A percentile compares a stretch with the other conserved stretches of the same genome.
These are phyloP conservation scores for Quercus suber DNA, from an alignment of 306 rosid genomes.

Conservation along the genomic window DNA sequence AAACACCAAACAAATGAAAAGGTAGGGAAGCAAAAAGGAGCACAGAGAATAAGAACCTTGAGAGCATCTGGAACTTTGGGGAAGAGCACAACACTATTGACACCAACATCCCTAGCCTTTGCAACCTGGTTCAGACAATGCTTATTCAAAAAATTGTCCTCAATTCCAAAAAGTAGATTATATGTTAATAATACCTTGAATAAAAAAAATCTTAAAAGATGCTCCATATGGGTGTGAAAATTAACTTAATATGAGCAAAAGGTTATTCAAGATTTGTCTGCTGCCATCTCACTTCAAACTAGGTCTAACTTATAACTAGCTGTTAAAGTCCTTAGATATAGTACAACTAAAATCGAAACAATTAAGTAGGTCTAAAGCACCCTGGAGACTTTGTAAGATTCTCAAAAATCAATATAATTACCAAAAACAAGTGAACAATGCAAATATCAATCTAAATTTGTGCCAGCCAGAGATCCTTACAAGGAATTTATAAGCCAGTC, in stretches of 20 bases:
- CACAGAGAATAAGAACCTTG: constrained; percentile 52
- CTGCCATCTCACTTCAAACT: neutral
- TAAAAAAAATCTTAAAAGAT: neutral
- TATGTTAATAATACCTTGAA: neutral
- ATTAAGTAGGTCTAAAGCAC: neutral
- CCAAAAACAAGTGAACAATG: neutral
- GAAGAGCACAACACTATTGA: constrained; percentile 81
- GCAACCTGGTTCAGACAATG: constrained; percentile 66
- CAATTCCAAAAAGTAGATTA: neutral
- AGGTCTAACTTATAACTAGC: neutral
- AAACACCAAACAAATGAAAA: neutral
- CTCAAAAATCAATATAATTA: neutral
- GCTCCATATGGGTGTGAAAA: neutral
- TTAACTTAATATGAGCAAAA: neutral
- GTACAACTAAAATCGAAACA: neutral
- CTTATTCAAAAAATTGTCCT: neutral
- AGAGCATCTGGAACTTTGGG: constrained; percentile 96
- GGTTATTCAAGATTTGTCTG: neutral
- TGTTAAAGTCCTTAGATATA: neutral
- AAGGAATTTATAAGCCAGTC: neutral
- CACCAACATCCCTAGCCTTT: constrained; percentile 89
- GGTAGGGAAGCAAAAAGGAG: neutral
- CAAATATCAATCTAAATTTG: neutral
- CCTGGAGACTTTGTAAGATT: neutral
- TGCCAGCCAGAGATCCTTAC: neutral